A percentile compares a stretch with the other conserved stretches of the same genome.
Evolutionary conservation across 75 land plant species (phyloP).

Genomic region (Pseudotsuga menziesii): DNA sequence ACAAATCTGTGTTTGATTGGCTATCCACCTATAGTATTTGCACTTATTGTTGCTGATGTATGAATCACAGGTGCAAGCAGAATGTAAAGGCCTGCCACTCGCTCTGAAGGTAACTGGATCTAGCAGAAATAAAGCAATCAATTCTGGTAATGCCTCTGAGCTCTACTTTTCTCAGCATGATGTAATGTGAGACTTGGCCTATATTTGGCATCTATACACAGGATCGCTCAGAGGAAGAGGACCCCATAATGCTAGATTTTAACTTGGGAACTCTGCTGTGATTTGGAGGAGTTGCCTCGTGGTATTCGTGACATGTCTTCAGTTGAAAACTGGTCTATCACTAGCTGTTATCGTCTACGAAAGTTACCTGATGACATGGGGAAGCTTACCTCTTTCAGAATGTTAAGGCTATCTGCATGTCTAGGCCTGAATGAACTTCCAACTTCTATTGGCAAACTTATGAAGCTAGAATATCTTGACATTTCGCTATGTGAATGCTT

Average conservation of each 20-base stretch:
- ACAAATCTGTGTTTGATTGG: not conserved
- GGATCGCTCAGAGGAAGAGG: conserved; percentile 23
- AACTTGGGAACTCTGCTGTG: conserved; percentile 44
- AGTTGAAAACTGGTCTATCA: conserved; percentile 30
- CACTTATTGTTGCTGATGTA: not conserved
- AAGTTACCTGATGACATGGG: conserved; percentile 43
- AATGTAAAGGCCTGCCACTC: conserved; percentile 59
- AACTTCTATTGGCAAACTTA: conserved; percentile 22
- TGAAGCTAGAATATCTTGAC: conserved; percentile 37
- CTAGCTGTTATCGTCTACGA: conserved; percentile 38
- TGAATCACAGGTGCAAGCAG: conserved; percentile 25
- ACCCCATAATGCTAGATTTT: conserved; percentile 41
- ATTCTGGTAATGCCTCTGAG: conserved; percentile 31
- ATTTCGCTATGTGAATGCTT: conserved; percentile 44
- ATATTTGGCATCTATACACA: conserved; percentile 19
- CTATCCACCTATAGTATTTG: too few relatives aligned
- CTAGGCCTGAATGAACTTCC: conserved; percentile 37
- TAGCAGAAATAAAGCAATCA: not conserved
- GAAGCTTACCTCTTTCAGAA: conserved; percentile 19
- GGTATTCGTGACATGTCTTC: conserved; percentile 23
- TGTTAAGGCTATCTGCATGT: conserved; percentile 45
- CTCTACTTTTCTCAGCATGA: conserved; percentile 55
- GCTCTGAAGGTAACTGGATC: conserved; percentile 39
- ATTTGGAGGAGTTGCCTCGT: conserved; percentile 35
- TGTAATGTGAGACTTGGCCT: conserved; percentile 59